Evolutionary conservation across 2,329 filamentous ascomycete species (phyloP).

Genomic region (Tolypocladium paradoxum): DNA sequence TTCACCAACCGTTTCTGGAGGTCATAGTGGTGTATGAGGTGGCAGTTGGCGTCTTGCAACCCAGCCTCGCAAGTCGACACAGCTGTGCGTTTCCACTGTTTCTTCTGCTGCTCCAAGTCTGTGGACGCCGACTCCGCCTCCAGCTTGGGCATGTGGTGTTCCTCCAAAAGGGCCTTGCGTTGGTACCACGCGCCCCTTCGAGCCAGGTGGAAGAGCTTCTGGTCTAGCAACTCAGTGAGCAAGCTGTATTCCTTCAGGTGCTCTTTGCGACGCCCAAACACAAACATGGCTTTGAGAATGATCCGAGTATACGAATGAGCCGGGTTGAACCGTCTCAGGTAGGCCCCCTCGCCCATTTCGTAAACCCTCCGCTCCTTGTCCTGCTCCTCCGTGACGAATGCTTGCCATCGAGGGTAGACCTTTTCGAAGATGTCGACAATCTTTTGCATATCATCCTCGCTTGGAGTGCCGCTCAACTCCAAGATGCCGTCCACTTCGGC

Average conservation of each 20-base stretch:
- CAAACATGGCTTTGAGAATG: conserved; percentile 73
- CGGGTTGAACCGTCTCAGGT: conserved; percentile 79
- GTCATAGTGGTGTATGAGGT: conserved; percentile 89
- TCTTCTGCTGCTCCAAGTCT: conserved; percentile 51
- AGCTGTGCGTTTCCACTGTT: conserved; percentile 70
- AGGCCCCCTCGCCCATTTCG: conserved; percentile 75
- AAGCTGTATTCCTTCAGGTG: conserved; percentile 67
- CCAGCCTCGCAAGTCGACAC: conserved; percentile 74
- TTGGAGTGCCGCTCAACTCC: conserved; percentile 65
- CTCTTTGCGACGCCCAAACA: conserved; percentile 72
- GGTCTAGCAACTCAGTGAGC: conserved; percentile 62
- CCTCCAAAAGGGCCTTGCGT: conserved; percentile 84
- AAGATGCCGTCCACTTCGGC: conserved; percentile 71
- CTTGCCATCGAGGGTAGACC: conserved; percentile 72
- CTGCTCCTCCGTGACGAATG: conserved; percentile 61
- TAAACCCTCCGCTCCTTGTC: conserved; percentile 68
- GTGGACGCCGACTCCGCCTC: conserved; percentile 28
- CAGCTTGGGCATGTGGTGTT: conserved; percentile 77
- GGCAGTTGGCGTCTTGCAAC: conserved; percentile 78
- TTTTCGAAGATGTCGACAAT: conserved; percentile 63
- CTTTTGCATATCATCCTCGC: conserved; percentile 51
- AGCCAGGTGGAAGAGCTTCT: conserved; percentile 75
- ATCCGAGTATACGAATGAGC: conserved; percentile 92
- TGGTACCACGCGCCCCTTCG: conserved; percentile 91
- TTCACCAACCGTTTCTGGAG: conserved; percentile 89